These are phyloP conservation scores for Hyphopichia fennica DNA, from an alignment of 1,139 yeast species.

Conservation along the genomic window DNA sequence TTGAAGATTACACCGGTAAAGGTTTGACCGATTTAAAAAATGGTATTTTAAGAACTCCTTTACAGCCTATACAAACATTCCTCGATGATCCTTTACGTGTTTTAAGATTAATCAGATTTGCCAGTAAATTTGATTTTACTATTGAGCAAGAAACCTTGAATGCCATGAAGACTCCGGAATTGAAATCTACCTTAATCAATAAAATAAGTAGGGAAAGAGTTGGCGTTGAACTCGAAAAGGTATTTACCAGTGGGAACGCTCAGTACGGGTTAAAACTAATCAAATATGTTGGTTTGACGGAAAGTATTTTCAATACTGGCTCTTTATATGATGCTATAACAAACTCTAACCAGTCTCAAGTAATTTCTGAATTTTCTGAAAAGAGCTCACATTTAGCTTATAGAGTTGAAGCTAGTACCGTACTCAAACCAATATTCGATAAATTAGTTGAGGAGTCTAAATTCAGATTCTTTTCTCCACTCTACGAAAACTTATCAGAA, in stretches of 20 bases:
- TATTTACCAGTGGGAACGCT: constrained; percentile 63
- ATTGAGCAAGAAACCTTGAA: constrained; percentile 59
- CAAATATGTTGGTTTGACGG: constrained; percentile 52
- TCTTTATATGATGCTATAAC: constrained; percentile 20
- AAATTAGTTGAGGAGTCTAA: constrained; percentile 7
- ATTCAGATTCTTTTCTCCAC: constrained; percentile 6
- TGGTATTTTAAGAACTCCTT: constrained; percentile 84
- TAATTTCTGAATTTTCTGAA: neutral
- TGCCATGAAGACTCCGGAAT: constrained; percentile 65
- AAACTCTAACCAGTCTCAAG: constrained; percentile 14
- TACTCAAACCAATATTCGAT: constrained; percentile 19
- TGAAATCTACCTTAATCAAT: constrained; percentile 57
- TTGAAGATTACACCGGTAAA: constrained; percentile 80
- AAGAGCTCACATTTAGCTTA: neutral
- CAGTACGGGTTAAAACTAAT: constrained; percentile 63
- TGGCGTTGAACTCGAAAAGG: constrained; percentile 82
- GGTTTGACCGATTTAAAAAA: constrained; percentile 71
- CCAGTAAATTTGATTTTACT: constrained; percentile 70
- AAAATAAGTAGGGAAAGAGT: constrained; percentile 91
- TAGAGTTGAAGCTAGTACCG: constrained; percentile 16
- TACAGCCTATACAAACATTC: constrained; percentile 81
- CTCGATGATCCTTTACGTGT: constrained; percentile 92
- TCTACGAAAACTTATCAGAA: constrained; percentile 10
- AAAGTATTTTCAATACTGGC: constrained; percentile 57
- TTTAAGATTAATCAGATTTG: constrained; percentile 79